Conservation (phyloP, 2,329 filamentous ascomycete genomes). For the Cladosporium oxysporum region DNA sequence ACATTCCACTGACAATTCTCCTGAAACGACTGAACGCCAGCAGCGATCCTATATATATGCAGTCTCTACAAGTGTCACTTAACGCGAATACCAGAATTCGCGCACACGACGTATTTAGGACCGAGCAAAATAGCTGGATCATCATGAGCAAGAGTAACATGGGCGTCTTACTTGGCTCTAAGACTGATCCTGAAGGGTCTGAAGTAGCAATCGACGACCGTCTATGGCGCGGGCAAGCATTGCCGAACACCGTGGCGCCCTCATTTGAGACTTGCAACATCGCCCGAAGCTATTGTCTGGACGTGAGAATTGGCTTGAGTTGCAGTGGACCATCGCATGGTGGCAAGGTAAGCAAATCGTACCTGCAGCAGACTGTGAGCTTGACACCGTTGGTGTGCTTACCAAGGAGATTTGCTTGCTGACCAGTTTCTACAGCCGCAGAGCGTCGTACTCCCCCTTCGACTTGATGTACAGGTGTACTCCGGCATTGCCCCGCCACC, state of each 20-base stretch:
- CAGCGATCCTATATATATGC: conserved; percentile 70
- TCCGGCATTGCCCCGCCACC: conserved; percentile 83
- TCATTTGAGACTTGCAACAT: conserved; percentile 90
- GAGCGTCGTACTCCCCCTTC: conserved; percentile 74
- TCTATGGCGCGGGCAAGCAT: conserved; percentile 69
- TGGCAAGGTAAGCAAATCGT: conserved; percentile 45
- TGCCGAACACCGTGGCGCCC: conserved; percentile 86
- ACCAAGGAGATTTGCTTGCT: neutral
- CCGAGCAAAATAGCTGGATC: conserved; percentile 74
- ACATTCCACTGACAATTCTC: conserved; percentile 77
- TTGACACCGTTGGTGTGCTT: neutral
- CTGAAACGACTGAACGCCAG: conserved; percentile 73
- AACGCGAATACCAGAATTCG: conserved; percentile 77
- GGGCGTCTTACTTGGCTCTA: conserved; percentile 64
- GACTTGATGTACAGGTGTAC: conserved; percentile 77
- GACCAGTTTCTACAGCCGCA: conserved; percentile 47
- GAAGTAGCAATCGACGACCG: conserved; percentile 53
- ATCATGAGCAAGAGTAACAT: conserved; percentile 72
- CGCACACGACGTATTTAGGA: conserved; percentile 71
- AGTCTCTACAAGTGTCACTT: conserved; percentile 78
- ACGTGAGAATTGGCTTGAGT: conserved; percentile 75
- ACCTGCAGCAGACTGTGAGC: conserved; percentile 29
- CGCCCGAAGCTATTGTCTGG: conserved; percentile 76
- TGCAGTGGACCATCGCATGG: conserved; percentile 58
- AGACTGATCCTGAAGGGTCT: conserved; percentile 59